Conservation (phyloP, 768 basidiomycete species). For the Leccinum uliginosum region DNA sequence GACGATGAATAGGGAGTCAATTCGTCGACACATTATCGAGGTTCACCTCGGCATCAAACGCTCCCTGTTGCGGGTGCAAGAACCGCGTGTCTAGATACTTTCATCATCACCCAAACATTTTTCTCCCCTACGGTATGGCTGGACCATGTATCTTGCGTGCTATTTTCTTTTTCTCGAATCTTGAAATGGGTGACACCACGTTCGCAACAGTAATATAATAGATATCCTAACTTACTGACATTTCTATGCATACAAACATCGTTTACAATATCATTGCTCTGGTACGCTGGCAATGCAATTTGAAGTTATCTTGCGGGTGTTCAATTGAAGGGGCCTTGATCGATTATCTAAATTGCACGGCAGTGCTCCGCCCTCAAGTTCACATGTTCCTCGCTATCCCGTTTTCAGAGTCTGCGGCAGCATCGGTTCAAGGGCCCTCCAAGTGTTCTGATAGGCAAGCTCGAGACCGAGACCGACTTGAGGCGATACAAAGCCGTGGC, state of each 20-base stretch:
- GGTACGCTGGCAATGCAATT: background rate
- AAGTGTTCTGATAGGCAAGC: background rate
- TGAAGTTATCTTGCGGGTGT: background rate
- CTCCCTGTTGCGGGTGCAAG: background rate
- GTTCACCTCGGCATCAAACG: conserved; percentile 12
- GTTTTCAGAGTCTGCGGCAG: background rate
- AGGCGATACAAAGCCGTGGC: background rate
- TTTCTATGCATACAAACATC: background rate
- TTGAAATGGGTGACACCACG: no score
- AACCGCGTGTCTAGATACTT: background rate
- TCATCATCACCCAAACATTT: no score
- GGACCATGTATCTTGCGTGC: no score
- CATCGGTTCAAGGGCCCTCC: conserved; percentile 4
- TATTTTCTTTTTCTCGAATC: background rate
- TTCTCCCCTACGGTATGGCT: no score
- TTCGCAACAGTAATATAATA: no score
- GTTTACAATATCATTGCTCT: background rate
- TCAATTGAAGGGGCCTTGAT: background rate
- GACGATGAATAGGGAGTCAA: conserved; percentile 18
- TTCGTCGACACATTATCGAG: conserved; percentile 16
- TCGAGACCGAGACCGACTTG: background rate
- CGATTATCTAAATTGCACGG: conserved; percentile 13
- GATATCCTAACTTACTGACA: background rate
- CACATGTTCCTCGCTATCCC: background rate
- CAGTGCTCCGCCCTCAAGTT: background rate